Evolutionary conservation across 192 early-diverging fungal species (phyloP), one percentile per base, ranked within the genome.

Genomic region (Coemansia sp.): DNA sequence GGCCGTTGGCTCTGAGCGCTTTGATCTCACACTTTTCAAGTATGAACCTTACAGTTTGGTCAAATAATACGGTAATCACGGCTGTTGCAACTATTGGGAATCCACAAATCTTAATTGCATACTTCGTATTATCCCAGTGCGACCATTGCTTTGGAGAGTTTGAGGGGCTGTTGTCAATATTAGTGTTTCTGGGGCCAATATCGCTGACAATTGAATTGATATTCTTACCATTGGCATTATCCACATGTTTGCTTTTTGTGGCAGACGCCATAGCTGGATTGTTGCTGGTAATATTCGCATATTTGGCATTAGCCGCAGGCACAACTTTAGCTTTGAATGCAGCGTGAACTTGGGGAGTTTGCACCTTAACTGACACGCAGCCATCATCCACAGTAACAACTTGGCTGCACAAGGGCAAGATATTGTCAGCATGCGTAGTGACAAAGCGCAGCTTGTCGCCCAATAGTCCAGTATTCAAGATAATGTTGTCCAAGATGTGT

Each of bases 401-500:
- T n/a, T n/a, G n/a, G n/a, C n/a, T n/a, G n/a, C n/a, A n/a, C n/a
- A n/a, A n/a, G n/a, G n/a, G n/a, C n/a, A n/a, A n/a, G n/a, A n/a
- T n/a, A n/a, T n/a, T n/a, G n/a, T n/a, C n/a, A n/a, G n/a, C 85
- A 60, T 86, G 62, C 6, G 76, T 84, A 20, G 82, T 56, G 3
- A 87, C 58, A 22, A 87, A 47, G 22, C 85, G 67, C 14, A 85
- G 64, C 71, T 86, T 84, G 58, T 76, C 64, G 9, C 71, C 75
- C n/a, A 92, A 70, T 37, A 91, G 15, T 15, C 76, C 72, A 62
- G 68, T 67, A 12, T 85, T 82, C 35, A 73, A 41, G 7, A 91
- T 80, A 35, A 85, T 83, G 43, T 86, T 71, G 64, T 91, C 87
- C 40, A 91, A 73, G 36, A 91, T 89, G 64, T 88, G 87, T 12